Evolutionary conservation across 2,329 filamentous ascomycete species (phyloP), one percentile per base, ranked within the genome.

Genomic region (Dactylellina cionopaga): DNA sequence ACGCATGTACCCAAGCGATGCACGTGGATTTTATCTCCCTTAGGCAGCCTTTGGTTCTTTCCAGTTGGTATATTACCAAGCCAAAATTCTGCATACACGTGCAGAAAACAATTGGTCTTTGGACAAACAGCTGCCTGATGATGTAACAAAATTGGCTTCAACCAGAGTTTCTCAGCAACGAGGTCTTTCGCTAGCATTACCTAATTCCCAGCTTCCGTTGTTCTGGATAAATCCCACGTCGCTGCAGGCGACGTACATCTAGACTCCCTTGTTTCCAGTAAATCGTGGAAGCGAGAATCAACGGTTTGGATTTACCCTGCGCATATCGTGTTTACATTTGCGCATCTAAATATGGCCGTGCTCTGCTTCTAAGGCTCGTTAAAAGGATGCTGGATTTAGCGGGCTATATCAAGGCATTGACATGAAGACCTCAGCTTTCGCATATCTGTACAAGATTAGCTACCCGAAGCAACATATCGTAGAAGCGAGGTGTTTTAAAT

Each of bases 151-250:
- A 41, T 35, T 43, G 43, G 41, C 35, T 35, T 44, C 25, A 52
- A 59, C 51, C 51, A 56, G 24, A 15, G 25, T 41, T 44, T 56
- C 13, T 27, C 10, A 19, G 10, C 44, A 31, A 15, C 29, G 11
- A 17, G 37, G 31, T 31, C 33, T 24, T 7, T 41, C 46, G 46
- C 37, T 43, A 54, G 47, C 35, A 59, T 68, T 68, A 68, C 63
- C 63, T 68, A 68, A 68, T 68, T 68, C 63, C 63, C 44, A 59
- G 51, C 44, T 68, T 25, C 44, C 31, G 62, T 41, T 43, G 35
- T 33, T 13, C 13, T 17, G 60, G 44, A 43, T 47, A 56, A 56
- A 65, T 65, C 49, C 60, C 60, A 52, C 60, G 46, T 31, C 39
- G 47, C 6, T 52, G 15, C 43, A 22, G 5, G 15, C 37, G 7